Evolutionary conservation across 805 yeast genomes (phyloP).

Genomic region (Metahyphopichia silvanorum): DNA sequence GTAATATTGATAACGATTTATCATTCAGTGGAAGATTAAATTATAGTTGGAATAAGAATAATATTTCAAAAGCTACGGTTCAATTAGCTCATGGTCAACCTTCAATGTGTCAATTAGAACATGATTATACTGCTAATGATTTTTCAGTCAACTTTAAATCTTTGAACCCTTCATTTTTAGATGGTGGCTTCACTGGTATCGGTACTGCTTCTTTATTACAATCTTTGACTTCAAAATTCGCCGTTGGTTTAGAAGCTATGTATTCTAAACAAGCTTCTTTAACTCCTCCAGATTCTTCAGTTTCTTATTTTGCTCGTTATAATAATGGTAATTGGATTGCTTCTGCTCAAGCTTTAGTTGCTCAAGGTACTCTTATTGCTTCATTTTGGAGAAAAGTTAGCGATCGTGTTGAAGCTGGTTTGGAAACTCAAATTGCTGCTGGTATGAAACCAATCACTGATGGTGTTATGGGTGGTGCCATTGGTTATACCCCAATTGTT

Average conservation of each 20-base stretch:
- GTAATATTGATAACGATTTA: slow-evolving; percentile 83
- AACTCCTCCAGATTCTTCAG: slow-evolving; percentile 85
- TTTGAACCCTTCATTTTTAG: slow-evolving; percentile 79
- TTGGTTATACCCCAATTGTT: slow-evolving; percentile 78
- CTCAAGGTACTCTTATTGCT: slow-evolving; percentile 84
- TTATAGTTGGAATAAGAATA: slow-evolving; percentile 82
- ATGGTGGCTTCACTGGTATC: slow-evolving; percentile 78
- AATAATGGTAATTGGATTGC: slow-evolving; percentile 89
- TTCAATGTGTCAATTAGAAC: slow-evolving; percentile 92
- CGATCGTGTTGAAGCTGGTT: slow-evolving; percentile 91
- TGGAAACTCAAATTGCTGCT: slow-evolving; percentile 81
- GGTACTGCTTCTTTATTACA: slow-evolving; percentile 89
- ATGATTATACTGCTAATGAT: slow-evolving; percentile 89
- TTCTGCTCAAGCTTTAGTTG: slow-evolving; percentile 80
- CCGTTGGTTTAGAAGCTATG: slow-evolving; percentile 90
- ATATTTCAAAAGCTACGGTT: slow-evolving; percentile 78
- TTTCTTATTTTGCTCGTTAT: slow-evolving; percentile 87
- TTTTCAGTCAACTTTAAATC: slow-evolving; percentile 86
- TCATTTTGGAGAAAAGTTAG: slow-evolving; percentile 94
- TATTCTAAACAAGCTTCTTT: slow-evolving; percentile 70
- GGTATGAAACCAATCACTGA: slow-evolving; percentile 70
- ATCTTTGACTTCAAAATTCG: slow-evolving; percentile 75
- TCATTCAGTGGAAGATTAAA: slow-evolving; percentile 85
- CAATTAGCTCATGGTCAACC: slow-evolving; percentile 90
- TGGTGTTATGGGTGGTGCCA: slow-evolving; percentile 72